Base-by-base conservation (phyloP, 2,329 filamentous ascomycete genomes). In the Didymella arachidicola region DNA sequence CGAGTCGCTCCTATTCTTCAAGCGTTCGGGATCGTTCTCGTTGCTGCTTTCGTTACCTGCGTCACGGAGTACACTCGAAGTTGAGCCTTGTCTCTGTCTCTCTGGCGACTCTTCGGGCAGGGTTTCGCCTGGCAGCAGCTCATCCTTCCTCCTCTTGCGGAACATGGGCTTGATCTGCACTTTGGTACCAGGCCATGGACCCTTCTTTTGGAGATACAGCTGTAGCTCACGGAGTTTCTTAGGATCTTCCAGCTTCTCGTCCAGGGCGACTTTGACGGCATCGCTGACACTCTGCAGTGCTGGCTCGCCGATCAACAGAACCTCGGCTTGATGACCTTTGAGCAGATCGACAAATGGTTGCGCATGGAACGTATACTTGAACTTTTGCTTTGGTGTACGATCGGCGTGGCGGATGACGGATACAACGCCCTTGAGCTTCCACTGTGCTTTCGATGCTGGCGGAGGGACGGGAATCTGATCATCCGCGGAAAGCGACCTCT, bases 131-230 rank as follows among this genome's bases (percentile, higher is more conserved):
- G 74, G 72, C 25, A 74, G 67, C 16, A 79, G 74, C 63, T 88
- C 86, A 49, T 90, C 86, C 2, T 87, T 85, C 71, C 88, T 92
- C 71, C 92, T 89, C 80, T 94, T 97, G 50, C 93, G 88, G 78
- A 99, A 99, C 93, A 99, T 97, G 10, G 95, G 95, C 78, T 99
- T 99, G 75, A 99, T 98, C 78, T 99, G 95, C 2, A 99, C 93
- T 77, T 99, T 99, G 1, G 95, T 99, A 0, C 95, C 95, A 4
- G 93, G 89, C 90, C 94, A 97, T 19, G 88, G 88, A 1, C 93
- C 93, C 77, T 99, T 99, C 79, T 95, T 96, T 41, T 92, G 88
- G 7, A 99, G 81, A 6, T 96, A 94, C 62, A 94, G 94, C 58
- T 90, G 89, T 48, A 99, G 83, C 41, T 92, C 83, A 64, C 87